These are phyloP conservation scores for Xylariaceae sp. DNA, from an alignment of 2,329 filamentous ascomycete species.

Conservation along the genomic window DNA sequence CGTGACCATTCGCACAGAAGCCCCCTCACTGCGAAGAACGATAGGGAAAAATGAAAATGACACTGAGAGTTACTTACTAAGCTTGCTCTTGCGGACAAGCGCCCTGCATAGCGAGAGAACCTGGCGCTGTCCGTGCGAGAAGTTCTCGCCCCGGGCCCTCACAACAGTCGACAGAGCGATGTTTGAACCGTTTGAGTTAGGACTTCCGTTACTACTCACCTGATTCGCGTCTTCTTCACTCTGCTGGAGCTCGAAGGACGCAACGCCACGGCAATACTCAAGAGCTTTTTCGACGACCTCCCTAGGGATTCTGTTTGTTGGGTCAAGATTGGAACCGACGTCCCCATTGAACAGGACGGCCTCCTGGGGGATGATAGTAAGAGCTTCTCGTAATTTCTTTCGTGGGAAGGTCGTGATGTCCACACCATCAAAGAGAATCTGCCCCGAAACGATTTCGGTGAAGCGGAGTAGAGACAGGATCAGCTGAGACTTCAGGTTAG, in stretches of 20 bases:
- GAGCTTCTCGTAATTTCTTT: conserved; percentile 47
- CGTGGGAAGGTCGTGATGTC: conserved; percentile 52
- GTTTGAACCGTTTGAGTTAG: conserved; percentile 27
- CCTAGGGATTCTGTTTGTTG: conserved; percentile 53
- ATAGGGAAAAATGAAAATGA: neutral
- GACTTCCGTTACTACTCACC: conserved; percentile 21
- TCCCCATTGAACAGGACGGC: conserved; percentile 52
- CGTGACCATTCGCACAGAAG: neutral
- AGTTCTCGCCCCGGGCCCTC: conserved; percentile 51
- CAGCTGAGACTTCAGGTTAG: conserved; percentile 33
- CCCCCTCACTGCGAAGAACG: too few relatives aligned
- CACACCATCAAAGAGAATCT: conserved; percentile 52
- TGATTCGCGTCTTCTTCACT: conserved; percentile 21
- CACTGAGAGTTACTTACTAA: conserved; percentile 31
- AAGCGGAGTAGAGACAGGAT: conserved; percentile 54
- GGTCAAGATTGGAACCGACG: conserved; percentile 58
- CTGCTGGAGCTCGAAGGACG: conserved; percentile 36
- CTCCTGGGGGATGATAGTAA: conserved; percentile 58
- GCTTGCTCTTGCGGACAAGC: conserved; percentile 50
- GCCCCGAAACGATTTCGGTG: conserved; percentile 48
- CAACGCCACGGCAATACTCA: conserved; percentile 57
- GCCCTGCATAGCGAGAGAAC: conserved; percentile 56
- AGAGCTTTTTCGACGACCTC: conserved; percentile 55
- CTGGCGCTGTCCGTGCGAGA: conserved; percentile 55
- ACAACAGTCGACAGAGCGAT: conserved; percentile 45